Evolutionary conservation across 805 yeast genomes (phyloP).

Genomic region (Cyberlindnera subsufficiens): DNA sequence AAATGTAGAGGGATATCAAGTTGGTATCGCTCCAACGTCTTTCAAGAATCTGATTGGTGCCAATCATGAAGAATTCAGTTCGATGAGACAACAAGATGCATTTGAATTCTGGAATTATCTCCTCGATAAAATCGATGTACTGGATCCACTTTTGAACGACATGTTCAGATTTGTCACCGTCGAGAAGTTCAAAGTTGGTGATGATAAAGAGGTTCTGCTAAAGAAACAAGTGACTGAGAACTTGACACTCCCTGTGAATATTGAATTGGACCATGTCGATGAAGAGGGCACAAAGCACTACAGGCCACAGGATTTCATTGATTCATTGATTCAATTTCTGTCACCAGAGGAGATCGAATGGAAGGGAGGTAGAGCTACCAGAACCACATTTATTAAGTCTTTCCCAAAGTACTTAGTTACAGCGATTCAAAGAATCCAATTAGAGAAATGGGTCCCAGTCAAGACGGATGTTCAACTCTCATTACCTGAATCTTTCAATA

Average conservation of each 20-base stretch:
- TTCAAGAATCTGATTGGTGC: conserved; percentile 75
- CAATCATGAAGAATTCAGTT: conserved; percentile 74
- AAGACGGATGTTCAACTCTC: conserved; percentile 72
- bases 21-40: conserved; percentile 71
- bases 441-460: conserved; percentile 82
- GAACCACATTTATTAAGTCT: conserved; percentile 42
- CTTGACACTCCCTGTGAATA: conserved; percentile 54
- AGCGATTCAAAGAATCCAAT: conserved; percentile 71
- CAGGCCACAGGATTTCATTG: conserved; percentile 31
- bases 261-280: conserved; percentile 30
- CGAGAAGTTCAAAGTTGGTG: conserved; percentile 54
- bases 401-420: conserved; percentile 69
- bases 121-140: conserved; percentile 52
- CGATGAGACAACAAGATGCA: conserved; percentile 93
- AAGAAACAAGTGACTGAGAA: conserved; percentile 52
- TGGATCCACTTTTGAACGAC: conserved; percentile 33
- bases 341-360: conserved; percentile 53
- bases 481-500: conserved; percentile 40
- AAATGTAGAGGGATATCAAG: conserved; percentile 45
- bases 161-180: conserved; percentile 60
- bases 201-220: conserved; percentile 46
- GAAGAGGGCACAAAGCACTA: conserved; percentile 43
- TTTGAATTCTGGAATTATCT: conserved; percentile 78
- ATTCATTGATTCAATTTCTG: conserved; percentile 46
- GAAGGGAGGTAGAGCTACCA: conserved; percentile 17